These are phyloP conservation scores for Trichomonas tenax DNA, from an alignment of 208 protist species.

Conservation along the genomic window DNA sequence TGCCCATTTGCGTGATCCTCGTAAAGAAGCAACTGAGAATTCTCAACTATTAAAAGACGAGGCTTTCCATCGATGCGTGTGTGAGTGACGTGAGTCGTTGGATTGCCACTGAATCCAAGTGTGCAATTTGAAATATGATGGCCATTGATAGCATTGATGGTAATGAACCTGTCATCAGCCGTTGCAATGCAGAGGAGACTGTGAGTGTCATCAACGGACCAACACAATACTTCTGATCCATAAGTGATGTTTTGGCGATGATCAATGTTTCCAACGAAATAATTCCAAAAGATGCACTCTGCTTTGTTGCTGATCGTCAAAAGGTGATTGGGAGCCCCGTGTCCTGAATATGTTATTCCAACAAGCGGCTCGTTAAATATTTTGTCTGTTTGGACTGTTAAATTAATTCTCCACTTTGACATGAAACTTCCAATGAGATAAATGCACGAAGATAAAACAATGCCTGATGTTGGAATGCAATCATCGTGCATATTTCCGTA, in stretches of 20 bases:
- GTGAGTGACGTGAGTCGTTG: neutral
- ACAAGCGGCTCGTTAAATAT: neutral
- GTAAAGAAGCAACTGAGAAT: neutral
- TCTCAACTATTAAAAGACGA: neutral
- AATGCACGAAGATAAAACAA: neutral
- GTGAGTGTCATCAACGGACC: neutral
- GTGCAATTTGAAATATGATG: neutral
- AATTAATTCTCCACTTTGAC: neutral
- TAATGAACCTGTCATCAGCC: neutral
- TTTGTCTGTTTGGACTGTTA: neutral
- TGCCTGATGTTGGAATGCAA: neutral
- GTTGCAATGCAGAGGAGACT: neutral
- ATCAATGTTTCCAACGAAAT: neutral
- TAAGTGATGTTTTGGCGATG: neutral
- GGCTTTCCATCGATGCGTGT: neutral
- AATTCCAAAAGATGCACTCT: neutral
- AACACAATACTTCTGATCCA: neutral
- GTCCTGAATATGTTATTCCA: neutral
- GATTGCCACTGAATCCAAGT: neutral
- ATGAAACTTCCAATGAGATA: neutral
- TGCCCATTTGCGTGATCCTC: neutral
- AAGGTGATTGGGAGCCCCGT: neutral
- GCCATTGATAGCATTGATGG: neutral
- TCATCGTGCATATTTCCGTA: neutral
- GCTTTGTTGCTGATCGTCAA: neutral